These are phyloP conservation scores for Berberis vulgaris DNA, from an alignment of 164 flowering plant genomes.

Conservation along the genomic window DNA sequence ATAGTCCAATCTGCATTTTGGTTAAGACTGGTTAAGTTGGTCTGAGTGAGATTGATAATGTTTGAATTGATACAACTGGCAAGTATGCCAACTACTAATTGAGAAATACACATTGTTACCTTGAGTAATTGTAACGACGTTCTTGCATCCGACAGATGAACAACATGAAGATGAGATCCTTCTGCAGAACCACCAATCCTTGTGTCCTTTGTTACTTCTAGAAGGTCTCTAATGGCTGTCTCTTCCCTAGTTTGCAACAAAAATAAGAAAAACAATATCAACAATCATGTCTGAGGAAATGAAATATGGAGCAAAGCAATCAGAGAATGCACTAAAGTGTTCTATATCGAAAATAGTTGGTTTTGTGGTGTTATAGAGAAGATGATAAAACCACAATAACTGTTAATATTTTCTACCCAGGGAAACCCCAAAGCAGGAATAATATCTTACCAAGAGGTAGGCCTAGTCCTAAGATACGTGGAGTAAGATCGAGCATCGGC, in stretches of 20 bases:
- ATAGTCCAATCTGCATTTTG: neutral
- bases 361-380: no score
- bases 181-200: conserved; percentile 62
- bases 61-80: no score
- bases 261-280: neutral
- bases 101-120: conserved; percentile 26
- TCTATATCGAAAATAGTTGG: no score
- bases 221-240: conserved; percentile 74
- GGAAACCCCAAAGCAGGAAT: no score
- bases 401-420: neutral
- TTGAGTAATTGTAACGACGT: conserved; percentile 71
- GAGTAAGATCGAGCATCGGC: conserved; percentile 53
- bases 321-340: no score
- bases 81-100: neutral
- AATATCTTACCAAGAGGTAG: conserved; percentile 60
- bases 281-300: neutral
- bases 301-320: neutral
- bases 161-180: conserved; percentile 96
- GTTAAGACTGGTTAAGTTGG: neutral
- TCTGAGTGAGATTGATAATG: no score
- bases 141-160: conserved; percentile 86
- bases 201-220: conserved; percentile 57
- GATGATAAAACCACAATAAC: neutral
- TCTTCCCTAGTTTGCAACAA: conserved; percentile 58
- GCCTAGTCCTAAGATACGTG: conserved; percentile 82